A percentile compares a stretch with the other conserved stretches of the same genome.
Conservation (phyloP, 805 yeast species). For the Yamadazyma paraphyllophila region DNA sequence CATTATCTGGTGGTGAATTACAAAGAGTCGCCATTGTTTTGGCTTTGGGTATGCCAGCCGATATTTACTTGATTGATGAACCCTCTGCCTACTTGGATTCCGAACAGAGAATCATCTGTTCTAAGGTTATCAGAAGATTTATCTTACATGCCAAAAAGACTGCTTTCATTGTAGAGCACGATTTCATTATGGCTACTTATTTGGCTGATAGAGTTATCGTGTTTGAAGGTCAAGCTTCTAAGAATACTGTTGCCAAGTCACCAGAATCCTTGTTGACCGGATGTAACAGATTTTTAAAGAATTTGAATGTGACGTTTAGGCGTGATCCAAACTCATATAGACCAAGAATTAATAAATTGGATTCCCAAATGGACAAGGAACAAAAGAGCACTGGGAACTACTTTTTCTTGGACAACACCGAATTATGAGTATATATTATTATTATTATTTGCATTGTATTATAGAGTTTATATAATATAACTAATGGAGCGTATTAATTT, state of each 20-base stretch:
- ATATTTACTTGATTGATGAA: constrained; percentile 94
- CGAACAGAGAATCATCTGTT: constrained; percentile 98
- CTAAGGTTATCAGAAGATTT: constrained; percentile 96
- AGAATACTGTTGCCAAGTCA: constrained; percentile 75
- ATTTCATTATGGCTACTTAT: constrained; percentile 99
- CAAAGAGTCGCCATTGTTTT: constrained; percentile 98
- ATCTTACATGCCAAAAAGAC: constrained; percentile 96
- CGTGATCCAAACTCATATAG: constrained; percentile 98
- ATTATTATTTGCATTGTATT: constrained; percentile 9
- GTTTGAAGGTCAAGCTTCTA: constrained; percentile 92
- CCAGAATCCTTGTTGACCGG: constrained; percentile 96
- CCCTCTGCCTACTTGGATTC: constrained; percentile 99
- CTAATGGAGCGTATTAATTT: not conserved
- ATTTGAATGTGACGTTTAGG: constrained; percentile 96
- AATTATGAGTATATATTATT: constrained; percentile 24
- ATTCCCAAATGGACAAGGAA: constrained; percentile 98
- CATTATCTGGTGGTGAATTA: constrained; percentile 98
- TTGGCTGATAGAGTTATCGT: constrained; percentile 98
- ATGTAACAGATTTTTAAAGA: constrained; percentile 94
- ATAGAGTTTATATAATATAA: constrained; percentile 2
- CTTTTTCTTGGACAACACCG: constrained; percentile 82
- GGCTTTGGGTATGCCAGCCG: constrained; percentile 92
- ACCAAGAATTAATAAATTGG: constrained; percentile 97
- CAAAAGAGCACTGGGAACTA: constrained; percentile 91
- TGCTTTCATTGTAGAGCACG: constrained; percentile 99